phyloP scores from a whole-genome alignment of 2,329 filamentous ascomycete species.

The Colletotrichum acutatum region DNA sequence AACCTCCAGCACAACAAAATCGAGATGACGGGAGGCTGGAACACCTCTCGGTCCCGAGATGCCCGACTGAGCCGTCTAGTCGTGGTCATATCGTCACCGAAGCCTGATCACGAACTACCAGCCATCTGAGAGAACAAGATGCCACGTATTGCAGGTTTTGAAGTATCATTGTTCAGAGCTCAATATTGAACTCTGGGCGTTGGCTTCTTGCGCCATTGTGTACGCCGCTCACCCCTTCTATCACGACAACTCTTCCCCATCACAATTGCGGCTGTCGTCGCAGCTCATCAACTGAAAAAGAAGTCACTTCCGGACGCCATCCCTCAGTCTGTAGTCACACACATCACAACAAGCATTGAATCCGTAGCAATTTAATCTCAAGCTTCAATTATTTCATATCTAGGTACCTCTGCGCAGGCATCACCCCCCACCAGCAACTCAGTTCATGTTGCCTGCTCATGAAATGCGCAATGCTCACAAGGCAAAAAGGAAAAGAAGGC shows the following conservation, averaged over 20 bases:
- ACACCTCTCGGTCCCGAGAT: neutral
- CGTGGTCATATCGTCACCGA: neutral
- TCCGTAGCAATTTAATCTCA: neutral
- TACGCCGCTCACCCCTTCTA: too few species aligned
- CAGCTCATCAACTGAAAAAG: too few species aligned
- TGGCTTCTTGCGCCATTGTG: too few species aligned
- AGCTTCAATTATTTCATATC: constrained; percentile 21
- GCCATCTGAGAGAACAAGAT: neutral
- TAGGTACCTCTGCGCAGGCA: constrained; percentile 21
- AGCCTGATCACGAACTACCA: neutral
- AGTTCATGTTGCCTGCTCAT: neutral
- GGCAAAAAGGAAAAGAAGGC: neutral
- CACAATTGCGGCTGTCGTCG: too few species aligned
- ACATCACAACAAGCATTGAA: too few species aligned
- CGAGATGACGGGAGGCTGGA: neutral
- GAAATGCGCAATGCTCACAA: constrained; percentile 13
- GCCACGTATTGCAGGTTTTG: neutral
- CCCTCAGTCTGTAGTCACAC: too few species aligned
- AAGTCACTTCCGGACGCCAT: too few species aligned
- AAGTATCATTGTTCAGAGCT: neutral
- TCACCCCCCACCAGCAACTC: neutral
- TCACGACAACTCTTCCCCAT: too few species aligned
- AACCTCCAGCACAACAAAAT: neutral
- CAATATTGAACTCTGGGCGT: too few species aligned
- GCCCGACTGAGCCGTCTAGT: neutral